These are phyloP conservation scores for Paraconiothyrium sp. DNA, from an alignment of 2,329 filamentous ascomycete species.

Conservation along the genomic window DNA sequence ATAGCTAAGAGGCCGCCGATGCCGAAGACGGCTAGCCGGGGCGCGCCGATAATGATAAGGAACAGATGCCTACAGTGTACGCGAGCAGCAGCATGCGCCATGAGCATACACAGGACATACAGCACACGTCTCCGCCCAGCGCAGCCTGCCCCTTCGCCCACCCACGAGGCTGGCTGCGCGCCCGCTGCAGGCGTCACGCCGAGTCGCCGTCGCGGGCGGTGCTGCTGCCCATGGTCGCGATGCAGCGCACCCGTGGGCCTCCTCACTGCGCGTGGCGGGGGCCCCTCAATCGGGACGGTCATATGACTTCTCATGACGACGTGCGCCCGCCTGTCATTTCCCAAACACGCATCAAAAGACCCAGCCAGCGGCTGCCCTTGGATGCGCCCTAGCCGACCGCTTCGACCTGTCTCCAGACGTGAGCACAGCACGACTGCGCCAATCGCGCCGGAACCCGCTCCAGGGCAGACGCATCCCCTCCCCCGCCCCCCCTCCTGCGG, in stretches of 20 bases:
- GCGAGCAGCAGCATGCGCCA: not conserved
- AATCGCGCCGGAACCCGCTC: too few relatives aligned
- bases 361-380: not conserved
- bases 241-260: not conserved
- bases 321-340: not conserved
- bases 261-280: not conserved
- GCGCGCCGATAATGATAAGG: constrained; percentile 15
- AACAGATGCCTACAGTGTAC: not conserved
- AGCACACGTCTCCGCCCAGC: not conserved
- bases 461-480: too few relatives aligned
- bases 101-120: not conserved
- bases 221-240: not conserved
- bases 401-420: not conserved
- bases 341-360: constrained; percentile 5
- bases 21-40: constrained; percentile 7
- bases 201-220: not conserved
- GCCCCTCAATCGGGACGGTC: not conserved
- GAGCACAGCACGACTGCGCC: too few relatives aligned
- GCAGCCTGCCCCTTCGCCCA: not conserved
- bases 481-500: too few relatives aligned
- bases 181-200: not conserved
- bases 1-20: constrained; percentile 13
- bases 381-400: constrained; percentile 2
- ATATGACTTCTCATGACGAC: constrained; percentile 9
- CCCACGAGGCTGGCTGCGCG: not conserved